Evolutionary conservation across 768 basidiomycete genomes (phyloP).

Genomic region (Inosperma sp.): DNA sequence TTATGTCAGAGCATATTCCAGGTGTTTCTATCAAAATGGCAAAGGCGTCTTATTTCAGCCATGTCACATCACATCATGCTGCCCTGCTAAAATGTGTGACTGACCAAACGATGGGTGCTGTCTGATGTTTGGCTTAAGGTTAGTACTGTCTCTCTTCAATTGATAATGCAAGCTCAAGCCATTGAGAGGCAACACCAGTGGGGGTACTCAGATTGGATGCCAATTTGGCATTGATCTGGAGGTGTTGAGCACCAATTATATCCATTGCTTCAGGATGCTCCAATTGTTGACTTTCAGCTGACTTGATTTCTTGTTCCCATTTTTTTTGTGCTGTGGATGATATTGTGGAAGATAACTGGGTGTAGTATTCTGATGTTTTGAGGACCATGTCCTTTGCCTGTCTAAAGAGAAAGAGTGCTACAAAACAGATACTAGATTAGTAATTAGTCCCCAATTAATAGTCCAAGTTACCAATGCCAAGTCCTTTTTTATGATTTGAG

Average conservation of each 20-base stretch:
- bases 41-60: too few species aligned
- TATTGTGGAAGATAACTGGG: background rate
- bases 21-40: too few species aligned
- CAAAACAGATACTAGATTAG: background rate
- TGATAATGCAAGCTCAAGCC: background rate
- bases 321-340: background rate
- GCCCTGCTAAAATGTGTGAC: too few species aligned
- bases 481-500: slow-evolving; percentile 6
- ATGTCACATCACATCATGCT: too few species aligned
- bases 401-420: background rate
- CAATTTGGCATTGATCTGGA: background rate
- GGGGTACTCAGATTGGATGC: background rate
- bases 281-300: background rate
- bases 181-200: background rate
- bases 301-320: background rate
- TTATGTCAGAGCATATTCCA: too few species aligned
- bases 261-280: background rate
- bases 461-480: background rate
- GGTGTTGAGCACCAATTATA: slow-evolving; percentile 1
- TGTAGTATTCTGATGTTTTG: slow-evolving; percentile 3
- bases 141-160: slow-evolving; percentile 5
- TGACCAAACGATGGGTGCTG: too few species aligned
- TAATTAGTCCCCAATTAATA: background rate
- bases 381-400: slow-evolving; percentile 1
- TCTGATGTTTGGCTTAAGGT: too few species aligned